Percentiles rank a stretch among this genome's conserved stretches.
These are phyloP conservation scores for Cyclotella atomus DNA, from an alignment of 108 stramenopile genomes.

Conservation along the genomic window DNA sequence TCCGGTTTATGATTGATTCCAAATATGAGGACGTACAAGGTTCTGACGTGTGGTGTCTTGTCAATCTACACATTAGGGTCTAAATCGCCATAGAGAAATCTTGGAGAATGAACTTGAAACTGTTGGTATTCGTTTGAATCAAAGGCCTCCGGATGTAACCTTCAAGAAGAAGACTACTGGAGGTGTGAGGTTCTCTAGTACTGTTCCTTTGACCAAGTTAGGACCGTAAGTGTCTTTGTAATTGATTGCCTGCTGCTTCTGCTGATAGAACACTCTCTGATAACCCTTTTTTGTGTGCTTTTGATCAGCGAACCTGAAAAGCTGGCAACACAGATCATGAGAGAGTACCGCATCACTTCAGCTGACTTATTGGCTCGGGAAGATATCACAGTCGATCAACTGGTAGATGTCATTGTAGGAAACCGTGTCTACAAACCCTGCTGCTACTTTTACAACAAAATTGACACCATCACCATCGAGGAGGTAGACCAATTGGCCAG, in stretches of 20 bases:
- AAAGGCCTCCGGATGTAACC: conserved; percentile 89
- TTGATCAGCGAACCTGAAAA: conserved; percentile 75
- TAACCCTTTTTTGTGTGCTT: not conserved
- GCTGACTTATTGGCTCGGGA: conserved; percentile 95
- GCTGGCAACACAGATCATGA: conserved; percentile 82
- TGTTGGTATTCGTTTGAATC: conserved; percentile 97
- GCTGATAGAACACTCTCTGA: not conserved
- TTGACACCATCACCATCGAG: conserved; percentile 97
- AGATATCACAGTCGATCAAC: conserved; percentile 94
- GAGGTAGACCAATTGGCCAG: conserved; percentile 97
- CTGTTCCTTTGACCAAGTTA: conserved; percentile 89
- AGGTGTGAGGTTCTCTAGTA: conserved; percentile 93
- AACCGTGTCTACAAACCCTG: conserved; percentile 97
- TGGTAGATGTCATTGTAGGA: conserved; percentile 97
- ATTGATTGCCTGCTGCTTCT: not conserved
- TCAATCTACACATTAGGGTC: not conserved
- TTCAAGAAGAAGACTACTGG: conserved; percentile 91
- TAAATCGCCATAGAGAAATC: conserved; percentile 96
- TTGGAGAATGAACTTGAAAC: conserved; percentile 97
- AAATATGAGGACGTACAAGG: too few species aligned
- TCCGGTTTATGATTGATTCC: too few species aligned
- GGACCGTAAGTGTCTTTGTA: conserved; percentile 64
- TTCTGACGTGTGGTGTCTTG: not conserved
- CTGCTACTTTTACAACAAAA: conserved; percentile 98
- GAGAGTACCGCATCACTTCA: conserved; percentile 94